Evolutionary conservation across 2,329 filamentous ascomycete species (phyloP).

Genomic region (Penicillium sp.): DNA sequence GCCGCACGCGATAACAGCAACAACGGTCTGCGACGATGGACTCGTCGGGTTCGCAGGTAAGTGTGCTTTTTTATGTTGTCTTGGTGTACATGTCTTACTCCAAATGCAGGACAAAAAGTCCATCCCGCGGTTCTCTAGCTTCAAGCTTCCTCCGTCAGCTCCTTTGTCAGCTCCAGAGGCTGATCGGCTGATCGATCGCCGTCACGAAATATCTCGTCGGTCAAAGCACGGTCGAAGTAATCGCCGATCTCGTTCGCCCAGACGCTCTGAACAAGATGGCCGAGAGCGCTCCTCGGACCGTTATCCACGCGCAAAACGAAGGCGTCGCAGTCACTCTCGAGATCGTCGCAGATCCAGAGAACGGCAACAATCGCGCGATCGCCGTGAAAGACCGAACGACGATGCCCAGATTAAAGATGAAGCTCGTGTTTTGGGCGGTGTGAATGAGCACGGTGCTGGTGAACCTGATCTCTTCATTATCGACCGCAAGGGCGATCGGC

Average conservation of each 20-base stretch:
- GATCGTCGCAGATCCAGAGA: slow-evolving; percentile 2
- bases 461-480: slow-evolving; percentile 51
- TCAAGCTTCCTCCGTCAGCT: slow-evolving; percentile 52
- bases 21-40: slow-evolving; percentile 33
- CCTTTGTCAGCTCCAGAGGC: slow-evolving; percentile 31
- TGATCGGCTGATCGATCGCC: slow-evolving; percentile 20
- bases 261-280: slow-evolving; percentile 17
- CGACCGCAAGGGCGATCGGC: slow-evolving; percentile 71
- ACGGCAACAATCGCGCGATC: neutral
- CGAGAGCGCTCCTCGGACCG: neutral
- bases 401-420: neutral
- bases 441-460: neutral
- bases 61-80: slow-evolving; percentile 7
- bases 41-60: slow-evolving; percentile 33
- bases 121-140: slow-evolving; percentile 71
- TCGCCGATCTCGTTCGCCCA: slow-evolving; percentile 22
- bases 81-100: slow-evolving; percentile 1
- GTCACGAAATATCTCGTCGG: slow-evolving; percentile 19
- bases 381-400: neutral
- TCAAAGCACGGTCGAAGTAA: slow-evolving; percentile 17
- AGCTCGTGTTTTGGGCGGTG: neutral
- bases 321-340: neutral
- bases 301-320: neutral
- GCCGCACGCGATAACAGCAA: slow-evolving; percentile 7
- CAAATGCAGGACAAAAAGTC: slow-evolving; percentile 33